Conservation (phyloP, 129 eudicot species). For the Calendula officinalis region DNA sequence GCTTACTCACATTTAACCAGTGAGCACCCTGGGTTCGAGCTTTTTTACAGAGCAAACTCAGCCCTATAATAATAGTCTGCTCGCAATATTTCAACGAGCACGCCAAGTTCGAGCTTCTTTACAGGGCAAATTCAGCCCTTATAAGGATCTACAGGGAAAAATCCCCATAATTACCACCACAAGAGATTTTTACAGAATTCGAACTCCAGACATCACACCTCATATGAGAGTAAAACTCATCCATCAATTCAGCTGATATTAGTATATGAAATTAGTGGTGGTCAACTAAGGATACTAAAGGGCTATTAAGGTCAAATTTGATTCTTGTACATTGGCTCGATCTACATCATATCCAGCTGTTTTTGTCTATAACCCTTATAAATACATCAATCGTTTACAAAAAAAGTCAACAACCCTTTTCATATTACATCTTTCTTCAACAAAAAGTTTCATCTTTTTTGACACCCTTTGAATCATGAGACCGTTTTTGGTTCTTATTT, state of each 20-base stretch:
- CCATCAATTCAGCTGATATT: conserved; percentile 28
- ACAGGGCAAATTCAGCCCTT: too few species aligned
- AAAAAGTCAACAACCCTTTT: conserved; percentile 26
- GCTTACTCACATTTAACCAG: too few species aligned
- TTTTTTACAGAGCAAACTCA: too few species aligned
- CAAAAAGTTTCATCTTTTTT: neutral
- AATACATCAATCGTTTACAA: neutral
- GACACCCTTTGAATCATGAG: conserved; percentile 22
- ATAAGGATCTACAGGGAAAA: too few species aligned
- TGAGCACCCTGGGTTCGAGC: too few species aligned
- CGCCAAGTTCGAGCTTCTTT: too few species aligned
- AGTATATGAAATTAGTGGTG: conserved; percentile 25
- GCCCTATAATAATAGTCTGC: too few species aligned
- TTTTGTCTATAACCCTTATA: conserved; percentile 26
- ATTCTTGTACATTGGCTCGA: conserved; percentile 26
- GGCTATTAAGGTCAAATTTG: conserved; percentile 31
- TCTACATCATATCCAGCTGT: conserved; percentile 31
- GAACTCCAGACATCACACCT: too few species aligned
- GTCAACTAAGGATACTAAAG: neutral
- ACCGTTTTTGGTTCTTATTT: conserved; percentile 21
- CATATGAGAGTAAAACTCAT: too few species aligned
- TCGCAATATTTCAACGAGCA: too few species aligned
- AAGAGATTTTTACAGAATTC: too few species aligned
- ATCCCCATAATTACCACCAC: too few species aligned
- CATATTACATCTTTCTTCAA: conserved; percentile 22